A percentile compares a stretch with the other conserved stretches of the same genome.
Evolutionary conservation across 2,329 filamentous ascomycete genomes (phyloP).

Genomic region (Neonectria coccinea): DNA sequence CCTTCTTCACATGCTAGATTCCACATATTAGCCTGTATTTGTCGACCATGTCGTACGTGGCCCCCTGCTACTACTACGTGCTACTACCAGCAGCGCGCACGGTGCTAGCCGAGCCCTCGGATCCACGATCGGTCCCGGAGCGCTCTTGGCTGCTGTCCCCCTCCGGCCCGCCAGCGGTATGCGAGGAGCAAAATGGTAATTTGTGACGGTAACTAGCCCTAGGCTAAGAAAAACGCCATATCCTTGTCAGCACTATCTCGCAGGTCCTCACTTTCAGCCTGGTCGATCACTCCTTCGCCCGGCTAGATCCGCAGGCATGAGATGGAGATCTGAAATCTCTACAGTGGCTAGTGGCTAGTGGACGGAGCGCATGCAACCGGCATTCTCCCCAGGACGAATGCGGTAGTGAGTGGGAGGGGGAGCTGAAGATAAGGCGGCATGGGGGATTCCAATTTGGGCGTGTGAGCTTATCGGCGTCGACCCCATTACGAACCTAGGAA

Average conservation of each 20-base stretch:
- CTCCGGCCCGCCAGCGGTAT: slow-evolving; percentile 28
- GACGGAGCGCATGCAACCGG: neutral
- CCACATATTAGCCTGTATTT: neutral
- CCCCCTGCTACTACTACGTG: neutral
- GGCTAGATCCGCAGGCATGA: slow-evolving; percentile 40
- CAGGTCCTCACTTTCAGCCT: slow-evolving; percentile 32
- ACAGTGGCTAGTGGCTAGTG: neutral
- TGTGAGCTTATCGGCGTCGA: slow-evolving; percentile 10
- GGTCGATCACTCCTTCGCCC: slow-evolving; percentile 37
- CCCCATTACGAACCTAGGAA: slow-evolving; percentile 1
- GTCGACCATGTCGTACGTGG: slow-evolving; percentile 7
- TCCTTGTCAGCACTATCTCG: slow-evolving; percentile 33
- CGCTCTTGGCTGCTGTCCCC: neutral
- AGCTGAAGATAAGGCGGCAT: neutral
- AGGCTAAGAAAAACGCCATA: slow-evolving; percentile 27
- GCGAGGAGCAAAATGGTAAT: slow-evolving; percentile 25
- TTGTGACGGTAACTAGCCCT: slow-evolving; percentile 19
- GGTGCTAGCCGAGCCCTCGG: slow-evolving; percentile 2
- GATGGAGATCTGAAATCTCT: slow-evolving; percentile 29
- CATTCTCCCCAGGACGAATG: slow-evolving; percentile 29
- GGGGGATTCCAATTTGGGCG: slow-evolving; percentile 2
- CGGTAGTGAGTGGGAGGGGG: slow-evolving; percentile 6
- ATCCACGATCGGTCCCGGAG: slow-evolving; percentile 1
- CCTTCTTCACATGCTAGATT: neutral
- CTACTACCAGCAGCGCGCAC: neutral